These are phyloP conservation scores for Colletotrichum theobromicola DNA, from an alignment of 2,329 filamentous ascomycete genomes.

Conservation along the genomic window DNA sequence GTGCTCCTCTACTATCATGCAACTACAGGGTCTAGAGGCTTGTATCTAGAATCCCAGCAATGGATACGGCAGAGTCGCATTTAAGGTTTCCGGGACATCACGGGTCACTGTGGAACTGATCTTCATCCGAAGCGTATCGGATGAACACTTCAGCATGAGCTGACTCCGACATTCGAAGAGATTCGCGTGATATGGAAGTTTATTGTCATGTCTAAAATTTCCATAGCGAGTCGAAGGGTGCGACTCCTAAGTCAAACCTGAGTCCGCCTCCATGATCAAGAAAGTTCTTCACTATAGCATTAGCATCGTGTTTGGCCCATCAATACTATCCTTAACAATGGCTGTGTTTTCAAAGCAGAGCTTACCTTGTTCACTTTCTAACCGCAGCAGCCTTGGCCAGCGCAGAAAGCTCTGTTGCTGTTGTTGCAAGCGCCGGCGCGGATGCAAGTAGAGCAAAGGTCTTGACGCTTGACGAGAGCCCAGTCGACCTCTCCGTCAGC, in stretches of 20 bases:
- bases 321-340: too few relatives aligned
- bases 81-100: not conserved
- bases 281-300: not conserved
- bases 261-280: not conserved
- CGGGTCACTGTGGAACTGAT: not conserved
- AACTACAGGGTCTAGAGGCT: accelerated
- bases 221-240: not conserved
- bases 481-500: not conserved
- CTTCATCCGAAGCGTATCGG: not conserved
- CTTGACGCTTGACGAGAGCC: not conserved
- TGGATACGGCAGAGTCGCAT: not conserved
- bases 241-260: not conserved
- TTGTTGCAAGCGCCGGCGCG: not conserved
- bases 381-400: not conserved
- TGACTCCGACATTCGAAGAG: not conserved
- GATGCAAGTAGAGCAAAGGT: not conserved
- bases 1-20: not conserved
- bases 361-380: accelerated
- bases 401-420: not conserved
- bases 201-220: not conserved
- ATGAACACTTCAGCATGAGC: not conserved
- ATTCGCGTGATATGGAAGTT: not conserved
- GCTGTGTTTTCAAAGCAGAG: not conserved
- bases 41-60: accelerated
- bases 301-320: not conserved